Base-by-base conservation (phyloP, 2,329 filamentous ascomycete genomes). In the Neophaeococcomyces aloes region DNA sequence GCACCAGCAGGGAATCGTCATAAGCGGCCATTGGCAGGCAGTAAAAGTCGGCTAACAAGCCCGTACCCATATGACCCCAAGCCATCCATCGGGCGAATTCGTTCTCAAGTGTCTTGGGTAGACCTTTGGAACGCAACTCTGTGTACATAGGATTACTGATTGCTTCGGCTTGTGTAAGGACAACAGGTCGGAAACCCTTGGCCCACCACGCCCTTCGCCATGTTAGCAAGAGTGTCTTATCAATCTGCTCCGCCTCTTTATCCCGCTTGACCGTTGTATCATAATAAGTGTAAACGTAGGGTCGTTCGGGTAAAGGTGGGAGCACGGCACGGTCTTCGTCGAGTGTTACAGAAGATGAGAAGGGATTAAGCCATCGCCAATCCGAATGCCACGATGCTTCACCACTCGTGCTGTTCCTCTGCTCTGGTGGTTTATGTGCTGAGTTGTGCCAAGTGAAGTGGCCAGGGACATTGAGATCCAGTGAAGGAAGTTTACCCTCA, bases 161-260 rank as follows among this genome's bases (percentile, higher is more conserved):
- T 14, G 88, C 87, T 59, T 96, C 89, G 1, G 75, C 78, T 13
- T 78, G 75, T 39, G 83, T 81, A 44, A 96, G 65, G 31, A 96
- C 83, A 6, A 91, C 72, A 0, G 91, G 89, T 49, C 74, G 79
- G 65, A 96, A 95, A 8, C 89, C 91, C 56, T 93, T 79, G 0
- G 88, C 86, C 85, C 86, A 96, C 87, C 89, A 96, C 2, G 89
- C 88, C 35, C 86, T 76, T 48, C 88, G 76, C 91, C 91, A 96
- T 42, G 84, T 82, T 45, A 94, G 68, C 38, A 96, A 71, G 47
- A 96, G 66, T 46, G 81, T 75, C 57, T 81, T 81, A 60, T 95
- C 85, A 3, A 85, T 83, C 47, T 83, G 75, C 54, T 76, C 76
- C 39, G 76, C 72, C 14, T 74, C 74, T 38, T 74, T 70, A 25